Conservation (phyloP, 495 filamentous ascomycete genomes). For the Penicillium verhagenii region DNA sequence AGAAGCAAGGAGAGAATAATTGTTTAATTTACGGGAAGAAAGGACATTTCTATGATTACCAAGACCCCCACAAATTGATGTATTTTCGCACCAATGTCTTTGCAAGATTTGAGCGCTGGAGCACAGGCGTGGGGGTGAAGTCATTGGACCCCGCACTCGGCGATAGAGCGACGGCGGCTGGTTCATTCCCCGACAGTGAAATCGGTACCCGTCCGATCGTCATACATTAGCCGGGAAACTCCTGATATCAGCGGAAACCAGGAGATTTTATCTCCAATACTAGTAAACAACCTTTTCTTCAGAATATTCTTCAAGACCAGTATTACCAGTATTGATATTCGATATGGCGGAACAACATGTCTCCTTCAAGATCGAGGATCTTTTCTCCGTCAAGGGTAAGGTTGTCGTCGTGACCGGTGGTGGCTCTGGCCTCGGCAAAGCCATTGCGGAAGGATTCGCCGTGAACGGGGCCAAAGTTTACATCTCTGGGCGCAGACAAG, state of each 20-base stretch:
- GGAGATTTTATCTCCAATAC: too few species aligned
- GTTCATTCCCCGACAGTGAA: neutral
- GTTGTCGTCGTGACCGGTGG: constrained; percentile 54
- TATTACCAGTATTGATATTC: too few species aligned
- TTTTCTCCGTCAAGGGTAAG: constrained; percentile 52
- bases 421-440: constrained; percentile 14
- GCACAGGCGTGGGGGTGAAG: neutral
- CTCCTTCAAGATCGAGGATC: constrained; percentile 27
- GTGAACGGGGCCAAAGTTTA: constrained; percentile 54
- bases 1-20: neutral
- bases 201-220: neutral
- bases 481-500: constrained; percentile 48
- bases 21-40: neutral
- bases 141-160: constrained; percentile 2
- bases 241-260: neutral
- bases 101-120: neutral
- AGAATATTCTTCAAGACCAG: too few species aligned
- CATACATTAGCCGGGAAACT: neutral
- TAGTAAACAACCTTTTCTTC: too few species aligned
- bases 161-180: neutral
- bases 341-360: constrained; percentile 1
- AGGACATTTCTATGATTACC: neutral
- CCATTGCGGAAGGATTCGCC: constrained; percentile 31
- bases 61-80: neutral
- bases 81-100: neutral